Evolutionary conservation across 2,329 filamentous ascomycete genomes (phyloP).

Genomic region (Curvularia spicifera): DNA sequence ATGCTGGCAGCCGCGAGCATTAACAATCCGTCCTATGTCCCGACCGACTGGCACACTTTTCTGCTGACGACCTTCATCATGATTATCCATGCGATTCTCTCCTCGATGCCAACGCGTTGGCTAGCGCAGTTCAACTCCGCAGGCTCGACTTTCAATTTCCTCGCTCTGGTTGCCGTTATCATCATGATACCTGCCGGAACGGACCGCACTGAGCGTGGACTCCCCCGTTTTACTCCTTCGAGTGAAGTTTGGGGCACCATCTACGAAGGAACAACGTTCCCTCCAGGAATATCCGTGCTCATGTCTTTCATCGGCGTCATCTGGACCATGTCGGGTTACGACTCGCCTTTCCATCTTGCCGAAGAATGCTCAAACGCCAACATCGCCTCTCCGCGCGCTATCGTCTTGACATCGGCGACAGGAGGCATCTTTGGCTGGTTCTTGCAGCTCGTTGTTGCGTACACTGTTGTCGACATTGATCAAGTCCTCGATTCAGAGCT

Average conservation of each 20-base stretch:
- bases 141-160: constrained; percentile 73
- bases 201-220: constrained; percentile 57
- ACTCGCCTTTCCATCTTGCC: constrained; percentile 73
- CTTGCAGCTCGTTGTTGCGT: constrained; percentile 74
- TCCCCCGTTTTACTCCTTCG: constrained; percentile 65
- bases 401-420: constrained; percentile 70
- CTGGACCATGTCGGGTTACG: constrained; percentile 73
- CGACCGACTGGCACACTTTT: constrained; percentile 70
- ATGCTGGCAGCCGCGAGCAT: constrained; percentile 74
- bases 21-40: constrained; percentile 67
- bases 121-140: constrained; percentile 73
- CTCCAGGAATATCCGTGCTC: constrained; percentile 69
- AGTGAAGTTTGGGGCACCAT: constrained; percentile 70
- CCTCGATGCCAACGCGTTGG: constrained; percentile 73
- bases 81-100: constrained; percentile 70
- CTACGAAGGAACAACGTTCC: constrained; percentile 70
- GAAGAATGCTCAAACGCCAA: constrained; percentile 78
- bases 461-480: constrained; percentile 70
- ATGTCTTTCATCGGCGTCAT: constrained; percentile 76
- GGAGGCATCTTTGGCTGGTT: constrained; percentile 75
- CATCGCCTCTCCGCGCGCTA: constrained; percentile 72
- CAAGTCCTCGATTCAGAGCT: constrained; percentile 65
- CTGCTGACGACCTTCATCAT: constrained; percentile 71
- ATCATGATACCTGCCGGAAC: constrained; percentile 71
- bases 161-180: constrained; percentile 69